Evolutionary conservation across 2,329 filamentous ascomycete species (phyloP).

Genomic region (Fusarium guadeloupense): DNA sequence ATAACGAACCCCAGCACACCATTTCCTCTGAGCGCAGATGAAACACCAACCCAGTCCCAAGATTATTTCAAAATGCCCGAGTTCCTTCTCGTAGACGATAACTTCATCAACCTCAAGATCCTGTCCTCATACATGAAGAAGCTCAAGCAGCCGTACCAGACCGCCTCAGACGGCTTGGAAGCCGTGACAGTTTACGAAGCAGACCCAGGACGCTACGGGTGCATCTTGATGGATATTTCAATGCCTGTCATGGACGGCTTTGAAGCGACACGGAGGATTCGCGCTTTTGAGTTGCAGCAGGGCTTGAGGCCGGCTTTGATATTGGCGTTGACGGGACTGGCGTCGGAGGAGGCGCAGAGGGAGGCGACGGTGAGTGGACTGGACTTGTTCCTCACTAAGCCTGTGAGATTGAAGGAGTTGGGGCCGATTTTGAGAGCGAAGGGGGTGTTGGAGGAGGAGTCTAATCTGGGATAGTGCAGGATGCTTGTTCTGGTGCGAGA

Average conservation of each 20-base stretch:
- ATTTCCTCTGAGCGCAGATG: conserved; percentile 16
- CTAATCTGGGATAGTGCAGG: conserved; percentile 2
- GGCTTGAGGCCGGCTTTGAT: conserved; percentile 55
- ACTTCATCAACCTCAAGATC: conserved; percentile 52
- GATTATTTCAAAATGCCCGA: conserved; percentile 3
- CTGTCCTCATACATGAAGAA: conserved; percentile 50
- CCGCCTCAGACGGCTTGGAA: conserved; percentile 48
- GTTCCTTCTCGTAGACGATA: conserved; percentile 54
- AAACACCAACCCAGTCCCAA: conserved; percentile 8
- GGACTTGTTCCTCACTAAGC: conserved; percentile 65
- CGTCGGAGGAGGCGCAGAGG: conserved; percentile 58
- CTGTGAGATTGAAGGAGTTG: conserved; percentile 56
- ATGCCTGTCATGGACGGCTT: conserved; percentile 68
- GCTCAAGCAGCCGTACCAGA: conserved; percentile 43
- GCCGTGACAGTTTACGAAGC: conserved; percentile 45
- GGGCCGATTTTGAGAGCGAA: conserved; percentile 30
- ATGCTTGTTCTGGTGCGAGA: neutral
- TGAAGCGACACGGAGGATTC: conserved; percentile 60
- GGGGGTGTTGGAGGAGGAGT: conserved; percentile 28
- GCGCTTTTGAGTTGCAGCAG: conserved; percentile 57
- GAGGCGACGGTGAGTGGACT: conserved; percentile 64
- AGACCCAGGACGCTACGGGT: conserved; percentile 37
- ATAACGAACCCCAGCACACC: neutral
- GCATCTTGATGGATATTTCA: conserved; percentile 60
- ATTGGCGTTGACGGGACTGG: conserved; percentile 63